Evolutionary conservation across 495 filamentous ascomycete species (phyloP), one percentile per base, ranked within the genome.

Genomic region (Tuber microsphaerosporum): DNA sequence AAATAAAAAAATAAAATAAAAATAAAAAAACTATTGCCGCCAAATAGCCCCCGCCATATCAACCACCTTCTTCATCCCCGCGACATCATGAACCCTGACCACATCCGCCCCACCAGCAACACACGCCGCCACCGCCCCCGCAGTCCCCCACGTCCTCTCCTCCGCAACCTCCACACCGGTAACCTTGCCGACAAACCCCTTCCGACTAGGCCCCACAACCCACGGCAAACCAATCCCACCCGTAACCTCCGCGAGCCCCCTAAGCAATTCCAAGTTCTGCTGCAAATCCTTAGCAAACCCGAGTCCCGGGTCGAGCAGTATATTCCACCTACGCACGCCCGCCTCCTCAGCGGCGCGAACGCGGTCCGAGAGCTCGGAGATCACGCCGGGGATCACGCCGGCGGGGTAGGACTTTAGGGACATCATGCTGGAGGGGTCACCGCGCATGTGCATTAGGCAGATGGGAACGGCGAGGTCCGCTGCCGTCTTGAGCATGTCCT

Each of bases 401-500:
- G 86, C 79, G 0, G 92, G 92, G 83, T 97, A 97, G 14, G 87
- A 81, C 44, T 88, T 88, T 12, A 92, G 84, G 5, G 83, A 83
- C 56, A 85, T 90, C 95, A 98, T 99, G 6, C 92, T 97, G 39
- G 87, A 85, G 0, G 95, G 93, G 5, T 88, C 91, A 43, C 95
- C 95, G 79, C 95, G 93, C 91, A 94, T 97, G 84, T 99, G 95
- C 93, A 96, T 97, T 39, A 99, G 85, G 80, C 92, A 91, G 56
- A 97, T 88, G 1, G 94, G 91, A 75, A 90, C 91, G n/a, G 92
- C 92, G 0, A 94, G 87, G 3, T 87, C 83, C 0, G 95, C 95
- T 69, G 93, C 90, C 0, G 92, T 94, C 9, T 89, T 82, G 0
- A 99, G 87, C 93, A 99, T 97, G 0, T 89, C 88, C 0, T 89